Base-by-base conservation (phyloP, 2,329 filamentous ascomycete genomes). In the Colletotrichum chrysophilum region DNA sequence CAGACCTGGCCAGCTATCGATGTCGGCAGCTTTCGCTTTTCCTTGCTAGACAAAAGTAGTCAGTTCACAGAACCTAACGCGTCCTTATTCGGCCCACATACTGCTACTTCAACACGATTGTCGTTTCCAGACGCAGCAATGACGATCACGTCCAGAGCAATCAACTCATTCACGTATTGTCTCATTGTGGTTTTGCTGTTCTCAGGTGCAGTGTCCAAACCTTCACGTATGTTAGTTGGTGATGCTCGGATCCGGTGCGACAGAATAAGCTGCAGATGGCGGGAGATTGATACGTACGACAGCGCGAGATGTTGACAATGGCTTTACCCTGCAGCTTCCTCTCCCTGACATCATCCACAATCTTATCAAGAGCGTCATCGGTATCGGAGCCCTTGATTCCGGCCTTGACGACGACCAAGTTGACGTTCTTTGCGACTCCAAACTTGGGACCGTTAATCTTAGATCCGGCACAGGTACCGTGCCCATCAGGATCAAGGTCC, bases 361-460 rank as follows among this genome's bases (percentile, higher is more conserved):
- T 58, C 30, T 4, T 56, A 2, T 24, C 32, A 7, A 60, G 30
- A 10, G 28, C 66, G 52, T 68, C 52, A n/a, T 4, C 2, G 7
- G 66, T 68, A 21, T 68, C 66, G n/a, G 16, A 16, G 2, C 2
- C 12, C 12, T 5, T 3, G 6, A 1, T 26, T n/a, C 21, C 4
- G 2, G 66, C n/a, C 7, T 68, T 68, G 6, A 68, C 66, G 5
- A 68, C 4, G 14, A 68, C 66, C 14, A 68, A 4, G 14, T 28
- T 38, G 21, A 21, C 66, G 1, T 68, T 2, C 52, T 68, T 68
- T 7, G 66, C 66, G 4, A 58, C 52, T 38, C 66, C 66, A 7
- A 38, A 68, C n/a, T 38, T 68, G 14, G 52, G 66, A 7, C 66
- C 66, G 30, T 68, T 68, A 3, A 68, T 28, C 52, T 60, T 68